These are phyloP conservation scores for Cryptococcus sp. DNA, from an alignment of 1,284 basidiomycete genomes.

Conservation along the genomic window DNA sequence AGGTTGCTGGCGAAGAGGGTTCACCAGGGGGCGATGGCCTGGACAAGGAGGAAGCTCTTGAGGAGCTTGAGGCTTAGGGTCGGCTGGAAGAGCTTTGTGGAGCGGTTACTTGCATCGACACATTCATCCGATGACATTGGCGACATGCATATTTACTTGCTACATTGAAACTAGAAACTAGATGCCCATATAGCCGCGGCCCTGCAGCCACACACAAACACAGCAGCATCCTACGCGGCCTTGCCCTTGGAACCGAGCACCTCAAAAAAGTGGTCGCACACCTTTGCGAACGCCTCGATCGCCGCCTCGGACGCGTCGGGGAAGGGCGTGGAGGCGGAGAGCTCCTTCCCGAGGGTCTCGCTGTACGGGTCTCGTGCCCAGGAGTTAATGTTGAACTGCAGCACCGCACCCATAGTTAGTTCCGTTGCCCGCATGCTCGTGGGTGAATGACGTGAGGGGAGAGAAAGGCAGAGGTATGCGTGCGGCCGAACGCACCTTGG, in stretches of 20 bases:
- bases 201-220: no score
- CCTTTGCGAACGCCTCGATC: slow-evolving; percentile 39
- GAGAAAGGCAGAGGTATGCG: background rate
- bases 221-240: slow-evolving; percentile 19
- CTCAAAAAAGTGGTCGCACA: slow-evolving; percentile 42
- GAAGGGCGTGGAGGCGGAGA: slow-evolving; percentile 38
- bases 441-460: no score
- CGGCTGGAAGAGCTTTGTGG: background rate
- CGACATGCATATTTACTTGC: background rate
- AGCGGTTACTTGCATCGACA: background rate
- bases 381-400: slow-evolving; percentile 51
- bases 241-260: slow-evolving; percentile 44
- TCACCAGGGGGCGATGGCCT: background rate
- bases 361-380: slow-evolving; percentile 50
- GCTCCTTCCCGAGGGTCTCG: slow-evolving; percentile 31
- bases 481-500: slow-evolving; percentile 31
- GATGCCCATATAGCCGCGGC: background rate
- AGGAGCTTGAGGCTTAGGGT: background rate
- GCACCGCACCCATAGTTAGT: background rate
- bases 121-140: background rate
- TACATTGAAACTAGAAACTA: background rate
- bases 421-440: no score
- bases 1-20: background rate
- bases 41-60: slow-evolving; percentile 2
- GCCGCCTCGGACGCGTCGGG: slow-evolving; percentile 48